These are phyloP conservation scores for Artemisia argyi DNA, from an alignment of 129 eudicot species.

Conservation along the genomic window DNA sequence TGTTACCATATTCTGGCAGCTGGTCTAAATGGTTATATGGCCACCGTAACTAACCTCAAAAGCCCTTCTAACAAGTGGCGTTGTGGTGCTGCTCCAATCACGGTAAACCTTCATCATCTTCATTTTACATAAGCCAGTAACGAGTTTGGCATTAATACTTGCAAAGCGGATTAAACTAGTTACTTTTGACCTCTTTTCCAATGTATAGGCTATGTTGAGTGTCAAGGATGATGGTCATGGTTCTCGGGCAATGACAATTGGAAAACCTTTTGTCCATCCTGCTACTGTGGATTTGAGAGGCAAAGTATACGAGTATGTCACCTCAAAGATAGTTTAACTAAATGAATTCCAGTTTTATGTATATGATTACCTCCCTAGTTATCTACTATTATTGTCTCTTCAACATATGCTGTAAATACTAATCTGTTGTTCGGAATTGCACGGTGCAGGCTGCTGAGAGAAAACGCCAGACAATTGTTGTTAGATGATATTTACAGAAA, in stretches of 20 bases:
- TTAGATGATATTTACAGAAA: constrained; percentile 82
- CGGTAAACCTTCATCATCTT: constrained; percentile 48
- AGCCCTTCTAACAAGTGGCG: constrained; percentile 80
- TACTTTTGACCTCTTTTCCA: neutral
- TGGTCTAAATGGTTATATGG: constrained; percentile 89
- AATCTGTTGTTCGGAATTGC: constrained; percentile 13
- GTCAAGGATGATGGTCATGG: constrained; percentile 74
- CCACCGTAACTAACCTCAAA: constrained; percentile 83
- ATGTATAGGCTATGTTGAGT: constrained; percentile 81
- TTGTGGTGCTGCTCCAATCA: constrained; percentile 95
- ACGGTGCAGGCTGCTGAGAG: constrained; percentile 63
- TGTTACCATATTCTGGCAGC: constrained; percentile 86
- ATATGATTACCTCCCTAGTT: neutral
- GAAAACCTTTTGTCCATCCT: constrained; percentile 83
- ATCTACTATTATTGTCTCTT: neutral
- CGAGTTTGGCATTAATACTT: neutral
- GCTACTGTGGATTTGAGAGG: constrained; percentile 85
- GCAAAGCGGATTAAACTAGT: neutral
- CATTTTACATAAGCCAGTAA: neutral
- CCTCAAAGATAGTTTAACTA: neutral
- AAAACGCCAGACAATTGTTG: constrained; percentile 70
- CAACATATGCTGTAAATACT: neutral
- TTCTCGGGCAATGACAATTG: constrained; percentile 56
- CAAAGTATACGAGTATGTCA: constrained; percentile 77
- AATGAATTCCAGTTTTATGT: neutral